Evolutionary conservation across 495 filamentous ascomycete species (phyloP).

Genomic region (Penicillium manginii): DNA sequence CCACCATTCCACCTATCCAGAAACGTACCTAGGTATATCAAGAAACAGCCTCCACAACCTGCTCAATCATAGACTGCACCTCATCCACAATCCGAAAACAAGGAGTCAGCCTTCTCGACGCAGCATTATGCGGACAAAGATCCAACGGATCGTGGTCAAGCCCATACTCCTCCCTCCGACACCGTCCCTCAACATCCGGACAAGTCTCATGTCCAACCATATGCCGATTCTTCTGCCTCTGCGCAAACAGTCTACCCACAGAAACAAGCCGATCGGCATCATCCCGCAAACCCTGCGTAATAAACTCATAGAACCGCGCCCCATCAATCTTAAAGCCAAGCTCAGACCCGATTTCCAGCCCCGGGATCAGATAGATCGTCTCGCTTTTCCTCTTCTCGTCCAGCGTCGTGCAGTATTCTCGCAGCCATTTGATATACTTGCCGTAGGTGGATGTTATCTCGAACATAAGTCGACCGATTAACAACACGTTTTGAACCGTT

Average conservation of each 20-base stretch:
- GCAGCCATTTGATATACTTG: conserved; percentile 29
- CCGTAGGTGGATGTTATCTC: conserved; percentile 29
- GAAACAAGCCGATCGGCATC: conserved; percentile 22
- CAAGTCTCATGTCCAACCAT: conserved; percentile 29
- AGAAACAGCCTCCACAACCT: conserved; percentile 21
- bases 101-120: conserved; percentile 24
- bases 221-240: conserved; percentile 30
- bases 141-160: conserved; percentile 29
- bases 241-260: conserved; percentile 24
- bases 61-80: conserved; percentile 28
- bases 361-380: conserved; percentile 21
- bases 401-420: conserved; percentile 20
- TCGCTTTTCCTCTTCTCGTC: conserved; percentile 14
- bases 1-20: not conserved
- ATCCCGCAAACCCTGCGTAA: conserved; percentile 23
- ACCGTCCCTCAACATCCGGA: conserved; percentile 22
- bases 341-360: conserved; percentile 17
- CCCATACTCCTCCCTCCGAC: conserved; percentile 25
- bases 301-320: conserved; percentile 19
- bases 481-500: conserved; percentile 32
- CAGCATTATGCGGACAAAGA: conserved; percentile 29
- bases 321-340: conserved; percentile 25
- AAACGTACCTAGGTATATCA: conserved; percentile 14
- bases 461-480: conserved; percentile 31
- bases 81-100: conserved; percentile 36